A percentile compares a stretch with the other conserved stretches of the same genome.
Conservation (phyloP, 805 yeast species). For the Clavispora asparagi region DNA sequence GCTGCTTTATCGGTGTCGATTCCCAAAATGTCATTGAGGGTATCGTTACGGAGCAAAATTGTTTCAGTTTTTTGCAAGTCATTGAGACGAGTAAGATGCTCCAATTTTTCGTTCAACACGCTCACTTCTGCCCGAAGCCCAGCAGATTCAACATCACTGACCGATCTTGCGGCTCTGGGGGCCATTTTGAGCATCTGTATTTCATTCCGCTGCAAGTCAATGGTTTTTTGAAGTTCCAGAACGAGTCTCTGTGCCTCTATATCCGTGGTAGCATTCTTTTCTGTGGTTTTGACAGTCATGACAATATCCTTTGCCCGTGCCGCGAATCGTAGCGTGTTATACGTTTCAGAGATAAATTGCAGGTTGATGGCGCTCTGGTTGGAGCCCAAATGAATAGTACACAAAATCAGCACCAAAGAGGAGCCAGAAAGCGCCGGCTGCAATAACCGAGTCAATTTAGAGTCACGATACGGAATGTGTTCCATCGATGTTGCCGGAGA, state of each 20-base stretch:
- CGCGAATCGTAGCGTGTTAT: conserved; percentile 86
- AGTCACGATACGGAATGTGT: conserved; percentile 91
- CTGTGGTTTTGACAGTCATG: conserved; percentile 57
- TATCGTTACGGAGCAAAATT: conserved; percentile 53
- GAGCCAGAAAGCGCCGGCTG: conserved; percentile 92
- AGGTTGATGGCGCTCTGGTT: conserved; percentile 21
- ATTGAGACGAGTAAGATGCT: conserved; percentile 60
- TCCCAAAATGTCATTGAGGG: conserved; percentile 54
- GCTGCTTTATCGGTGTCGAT: conserved; percentile 29
- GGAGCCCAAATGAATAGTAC: conserved; percentile 72
- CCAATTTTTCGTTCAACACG: conserved; percentile 60
- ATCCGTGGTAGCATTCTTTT: conserved; percentile 30
- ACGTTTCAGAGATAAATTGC: conserved; percentile 65
- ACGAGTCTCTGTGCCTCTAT: conserved; percentile 43
- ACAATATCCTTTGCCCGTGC: conserved; percentile 86
- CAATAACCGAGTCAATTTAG: conserved; percentile 80
- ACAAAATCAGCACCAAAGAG: conserved; percentile 76
- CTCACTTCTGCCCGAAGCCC: conserved; percentile 50
- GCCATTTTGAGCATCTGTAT: conserved; percentile 32
- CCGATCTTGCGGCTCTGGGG: not conserved
- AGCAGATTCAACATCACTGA: conserved; percentile 23
- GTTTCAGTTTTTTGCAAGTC: conserved; percentile 57
- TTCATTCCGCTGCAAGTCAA: conserved; percentile 59
- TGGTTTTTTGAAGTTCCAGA: conserved; percentile 50
- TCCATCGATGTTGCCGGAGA: conserved; percentile 25